phyloP scores from a whole-genome alignment of 306 rosid genomes.

The Myrica gale region DNA sequence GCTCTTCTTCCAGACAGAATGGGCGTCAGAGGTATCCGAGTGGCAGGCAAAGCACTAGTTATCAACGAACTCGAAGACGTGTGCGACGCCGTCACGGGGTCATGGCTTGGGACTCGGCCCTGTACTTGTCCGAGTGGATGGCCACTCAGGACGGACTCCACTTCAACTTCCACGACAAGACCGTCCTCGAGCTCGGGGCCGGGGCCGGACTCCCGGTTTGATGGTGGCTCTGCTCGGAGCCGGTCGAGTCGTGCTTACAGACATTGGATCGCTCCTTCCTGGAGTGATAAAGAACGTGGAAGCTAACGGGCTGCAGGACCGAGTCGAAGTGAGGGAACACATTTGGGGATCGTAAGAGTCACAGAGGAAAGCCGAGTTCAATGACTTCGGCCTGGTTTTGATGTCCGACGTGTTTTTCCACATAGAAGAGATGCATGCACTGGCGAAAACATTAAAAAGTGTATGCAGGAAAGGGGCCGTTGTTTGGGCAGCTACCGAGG shows the following conservation, averaged over 20 bases:
- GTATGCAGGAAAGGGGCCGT: conserved; percentile 16
- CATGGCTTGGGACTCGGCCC: conserved; percentile 41
- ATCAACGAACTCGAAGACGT: conserved; percentile 37
- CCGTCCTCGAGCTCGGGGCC: conserved; percentile 40
- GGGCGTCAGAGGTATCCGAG: conserved; percentile 24
- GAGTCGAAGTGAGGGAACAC: conserved; percentile 37
- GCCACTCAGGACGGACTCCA: conserved; percentile 10
- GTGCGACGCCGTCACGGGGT: conserved; percentile 35
- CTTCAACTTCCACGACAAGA: conserved; percentile 21
- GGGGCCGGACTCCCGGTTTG: conserved; percentile 38
- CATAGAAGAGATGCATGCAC: conserved; percentile 21
- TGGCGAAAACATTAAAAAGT: conserved; percentile 26
- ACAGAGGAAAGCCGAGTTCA: neutral
- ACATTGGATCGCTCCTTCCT: conserved; percentile 21
- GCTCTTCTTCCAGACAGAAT: neutral
- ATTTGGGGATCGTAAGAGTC: conserved; percentile 35
- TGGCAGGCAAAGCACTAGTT: conserved; percentile 11
- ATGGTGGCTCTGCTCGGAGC: conserved; percentile 39
- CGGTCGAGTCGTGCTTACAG: conserved; percentile 33
- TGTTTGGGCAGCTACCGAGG: conserved; percentile 33
- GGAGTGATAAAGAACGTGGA: conserved; percentile 32
- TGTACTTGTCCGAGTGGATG: conserved; percentile 32
- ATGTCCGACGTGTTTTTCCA: conserved; percentile 43
- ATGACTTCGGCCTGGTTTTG: conserved; percentile 35
- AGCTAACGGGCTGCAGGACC: conserved; percentile 27